Evolutionary conservation across 352 stramenopile species (phyloP).

Genomic region (Stephanocyclus meneghinianus): DNA sequence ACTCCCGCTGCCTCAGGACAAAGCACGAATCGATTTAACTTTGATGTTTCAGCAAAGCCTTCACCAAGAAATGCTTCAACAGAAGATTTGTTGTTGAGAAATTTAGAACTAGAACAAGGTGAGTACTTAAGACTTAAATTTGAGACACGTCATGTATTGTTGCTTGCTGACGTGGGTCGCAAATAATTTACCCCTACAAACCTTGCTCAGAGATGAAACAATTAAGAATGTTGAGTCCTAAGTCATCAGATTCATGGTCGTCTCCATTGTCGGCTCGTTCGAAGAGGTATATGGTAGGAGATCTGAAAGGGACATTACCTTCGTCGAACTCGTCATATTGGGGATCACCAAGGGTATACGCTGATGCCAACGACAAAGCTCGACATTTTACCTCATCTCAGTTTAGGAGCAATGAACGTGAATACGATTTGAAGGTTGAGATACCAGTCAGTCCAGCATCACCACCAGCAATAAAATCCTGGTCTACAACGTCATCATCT

Average conservation of each 20-base stretch:
- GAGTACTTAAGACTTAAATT: neutral
- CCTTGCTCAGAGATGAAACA: constrained; percentile 16
- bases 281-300: neutral
- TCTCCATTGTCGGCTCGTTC: neutral
- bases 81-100: constrained; percentile 41
- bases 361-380: neutral
- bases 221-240: constrained; percentile 18
- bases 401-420: neutral
- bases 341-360: neutral
- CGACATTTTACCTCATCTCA: neutral
- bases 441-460: constrained; percentile 15
- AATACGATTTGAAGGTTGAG: constrained; percentile 1
- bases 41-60: constrained; percentile 10
- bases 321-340: neutral
- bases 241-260: neutral
- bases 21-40: constrained; percentile 12
- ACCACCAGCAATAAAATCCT: neutral
- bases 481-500: neutral
- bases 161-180: neutral
- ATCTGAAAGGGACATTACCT: neutral
- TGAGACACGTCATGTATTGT: neutral
- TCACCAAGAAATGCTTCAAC: constrained; percentile 2
- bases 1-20: neutral
- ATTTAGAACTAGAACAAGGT: constrained; percentile 45
- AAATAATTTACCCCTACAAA: neutral